A percentile compares a stretch with the other conserved stretches of the same genome.
phyloP scores from a whole-genome alignment of 2,329 filamentous ascomycete species.

The Juglanconis juglandina region DNA sequence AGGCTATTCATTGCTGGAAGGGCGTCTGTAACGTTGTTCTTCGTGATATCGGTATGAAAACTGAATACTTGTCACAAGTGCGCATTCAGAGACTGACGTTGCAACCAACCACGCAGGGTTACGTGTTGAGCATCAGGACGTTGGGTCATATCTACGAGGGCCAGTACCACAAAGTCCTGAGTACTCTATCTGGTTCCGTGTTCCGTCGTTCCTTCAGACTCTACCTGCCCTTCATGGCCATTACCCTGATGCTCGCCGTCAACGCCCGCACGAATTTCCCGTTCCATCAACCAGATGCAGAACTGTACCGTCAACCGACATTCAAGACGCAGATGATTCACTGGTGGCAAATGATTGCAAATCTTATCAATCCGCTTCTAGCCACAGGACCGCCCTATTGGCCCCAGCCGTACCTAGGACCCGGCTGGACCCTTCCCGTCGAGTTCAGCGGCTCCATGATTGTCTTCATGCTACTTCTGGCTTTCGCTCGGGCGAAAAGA shows the following conservation, averaged over 20 bases:
- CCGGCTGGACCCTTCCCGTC: slow-evolving; percentile 24
- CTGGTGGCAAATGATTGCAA: neutral
- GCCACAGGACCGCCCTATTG: neutral
- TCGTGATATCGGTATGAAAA: slow-evolving; percentile 28
- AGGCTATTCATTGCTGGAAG: slow-evolving; percentile 27
- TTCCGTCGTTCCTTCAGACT: slow-evolving; percentile 30
- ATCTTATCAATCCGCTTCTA: neutral
- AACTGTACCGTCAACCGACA: neutral
- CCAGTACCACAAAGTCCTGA: slow-evolving; percentile 16
- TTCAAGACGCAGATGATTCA: neutral
- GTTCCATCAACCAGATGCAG: neutral
- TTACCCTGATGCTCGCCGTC: slow-evolving; percentile 21
- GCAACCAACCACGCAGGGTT: slow-evolving; percentile 21
- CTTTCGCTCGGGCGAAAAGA: slow-evolving; percentile 12
- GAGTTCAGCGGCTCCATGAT: slow-evolving; percentile 23
- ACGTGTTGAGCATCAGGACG: slow-evolving; percentile 30
- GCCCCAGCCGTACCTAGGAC: slow-evolving; percentile 18
- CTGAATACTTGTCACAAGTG: neutral
- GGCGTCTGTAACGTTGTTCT: slow-evolving; percentile 33
- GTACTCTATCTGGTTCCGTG: slow-evolving; percentile 21
- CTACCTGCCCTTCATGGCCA: slow-evolving; percentile 26
- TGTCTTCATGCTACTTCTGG: slow-evolving; percentile 17
- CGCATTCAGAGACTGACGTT: neutral
- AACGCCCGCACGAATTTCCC: neutral
- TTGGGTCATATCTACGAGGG: slow-evolving; percentile 22